These are phyloP conservation scores for Paecilomyces niveus DNA, from an alignment of 2,329 filamentous ascomycete genomes.

Conservation along the genomic window DNA sequence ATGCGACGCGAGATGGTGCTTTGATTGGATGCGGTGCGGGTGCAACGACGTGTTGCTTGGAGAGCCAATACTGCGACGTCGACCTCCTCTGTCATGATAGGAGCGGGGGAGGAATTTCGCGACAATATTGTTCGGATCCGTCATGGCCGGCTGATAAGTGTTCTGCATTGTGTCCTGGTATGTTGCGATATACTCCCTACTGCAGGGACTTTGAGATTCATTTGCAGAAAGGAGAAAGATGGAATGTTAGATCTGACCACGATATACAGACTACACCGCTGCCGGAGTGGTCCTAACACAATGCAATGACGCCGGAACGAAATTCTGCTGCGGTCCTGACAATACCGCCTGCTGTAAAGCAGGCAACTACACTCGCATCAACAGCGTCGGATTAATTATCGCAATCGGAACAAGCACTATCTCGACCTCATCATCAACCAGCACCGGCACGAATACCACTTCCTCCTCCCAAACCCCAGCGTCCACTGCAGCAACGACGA, in stretches of 20 bases:
- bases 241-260: background rate
- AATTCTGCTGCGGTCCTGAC: background rate
- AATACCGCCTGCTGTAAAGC: background rate
- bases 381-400: background rate
- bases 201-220: background rate
- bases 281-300: background rate
- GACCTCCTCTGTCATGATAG: background rate
- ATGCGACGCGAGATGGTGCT: background rate
- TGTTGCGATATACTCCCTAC: background rate
- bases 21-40: background rate
- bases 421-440: background rate
- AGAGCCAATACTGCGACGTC: background rate
- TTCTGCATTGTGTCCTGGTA: background rate
- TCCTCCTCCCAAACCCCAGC: background rate
- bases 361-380: background rate
- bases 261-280: background rate
- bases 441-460: background rate
- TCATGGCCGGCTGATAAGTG: background rate
- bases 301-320: background rate
- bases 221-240: too few species aligned
- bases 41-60: background rate
- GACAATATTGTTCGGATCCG: background rate
- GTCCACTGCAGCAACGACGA: background rate
- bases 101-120: background rate
- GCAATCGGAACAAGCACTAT: background rate